Base-by-base conservation (phyloP, 148 eudicot genomes). In the Oxyria digyna region DNA sequence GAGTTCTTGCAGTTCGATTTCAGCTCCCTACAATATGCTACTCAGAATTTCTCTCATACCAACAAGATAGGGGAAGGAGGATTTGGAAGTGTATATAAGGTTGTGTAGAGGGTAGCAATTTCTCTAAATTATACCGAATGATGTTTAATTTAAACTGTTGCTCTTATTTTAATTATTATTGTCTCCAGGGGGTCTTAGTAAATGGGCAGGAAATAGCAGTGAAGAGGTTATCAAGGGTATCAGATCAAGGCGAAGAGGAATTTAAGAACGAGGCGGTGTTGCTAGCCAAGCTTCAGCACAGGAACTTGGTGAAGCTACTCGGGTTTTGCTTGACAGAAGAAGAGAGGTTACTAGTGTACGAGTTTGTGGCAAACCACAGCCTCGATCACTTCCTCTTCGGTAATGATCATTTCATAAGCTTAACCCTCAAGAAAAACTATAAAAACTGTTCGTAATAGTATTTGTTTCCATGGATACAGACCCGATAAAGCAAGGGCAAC, bases 31-130 rank as follows among this genome's bases (percentile, higher is more conserved):
- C 71, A 78, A 54, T 29, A 55, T 21, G 84, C 86, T 0, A 80
- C 87, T 0, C 63, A 80, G 26, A 74, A 67, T 21, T 83, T 78
- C 29, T 76, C 82, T 4, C 41, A 69, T 5, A 70, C 57, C 7
- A 78, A 74, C 68, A 78, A 75, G 63, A 38, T 83, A 6, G 84
- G 76, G 1, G 65, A 69, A 74, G 87, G 84, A 37, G 84, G 84
- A 18, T 80, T 83, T 62, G 87, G 87, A 15, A 52, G 48, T 4
- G 87, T 83, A 1, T 83, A 80, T 43, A 80, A 80, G 87, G 87
- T 35, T 35, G 38, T 83, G 75, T 20, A 35, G 27, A 12, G 15
- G 8, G 0, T 69, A 41, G 26, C 4, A 40, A 10, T 29, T 45
- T 15, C 1, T 65, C 12, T 8, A 8, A 42, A 20, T 68, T 18